These are phyloP conservation scores for Mimosa pudica DNA, from an alignment of 306 rosid genomes.

Conservation along the genomic window DNA sequence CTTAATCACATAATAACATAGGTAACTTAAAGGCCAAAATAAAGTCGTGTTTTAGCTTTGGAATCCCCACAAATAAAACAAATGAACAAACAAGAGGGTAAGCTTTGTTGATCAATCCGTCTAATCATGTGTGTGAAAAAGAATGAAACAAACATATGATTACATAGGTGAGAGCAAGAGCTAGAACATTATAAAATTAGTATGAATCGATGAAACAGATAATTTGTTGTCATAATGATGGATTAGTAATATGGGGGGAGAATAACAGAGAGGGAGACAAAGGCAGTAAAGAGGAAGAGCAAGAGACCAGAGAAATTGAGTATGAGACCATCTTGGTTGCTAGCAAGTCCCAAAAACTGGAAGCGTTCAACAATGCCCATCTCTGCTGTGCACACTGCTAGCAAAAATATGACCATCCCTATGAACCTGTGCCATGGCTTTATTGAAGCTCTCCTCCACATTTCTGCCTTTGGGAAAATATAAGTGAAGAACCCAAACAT, in stretches of 20 bases:
- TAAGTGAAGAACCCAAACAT: slow-evolving; percentile 49
- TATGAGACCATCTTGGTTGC: slow-evolving; percentile 45
- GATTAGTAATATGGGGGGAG: slow-evolving; percentile 48
- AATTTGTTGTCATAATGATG: background rate
- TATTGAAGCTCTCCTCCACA: slow-evolving; percentile 42
- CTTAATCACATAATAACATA: too few species aligned
- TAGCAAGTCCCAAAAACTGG: background rate
- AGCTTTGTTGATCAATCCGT: background rate
- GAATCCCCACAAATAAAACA: too few species aligned
- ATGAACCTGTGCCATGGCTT: slow-evolving; percentile 72
- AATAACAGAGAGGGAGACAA: slow-evolving; percentile 52
- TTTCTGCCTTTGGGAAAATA: slow-evolving; percentile 58
- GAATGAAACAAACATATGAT: background rate
- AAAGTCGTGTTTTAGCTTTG: too few species aligned
- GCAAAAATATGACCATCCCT: slow-evolving; percentile 54
- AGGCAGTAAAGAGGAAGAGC: slow-evolving; percentile 54
- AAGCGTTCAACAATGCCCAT: slow-evolving; percentile 50
- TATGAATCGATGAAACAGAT: background rate
- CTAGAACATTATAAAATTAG: background rate
- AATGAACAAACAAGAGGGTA: background rate
- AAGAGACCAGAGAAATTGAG: slow-evolving; percentile 70
- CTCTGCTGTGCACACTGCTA: slow-evolving; percentile 57
- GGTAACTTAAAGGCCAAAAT: too few species aligned
- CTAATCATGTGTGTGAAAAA: background rate
- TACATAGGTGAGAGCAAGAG: background rate